Evolutionary conservation across 352 stramenopile genomes (phyloP).

Genomic region (Pythium oligandrum): DNA sequence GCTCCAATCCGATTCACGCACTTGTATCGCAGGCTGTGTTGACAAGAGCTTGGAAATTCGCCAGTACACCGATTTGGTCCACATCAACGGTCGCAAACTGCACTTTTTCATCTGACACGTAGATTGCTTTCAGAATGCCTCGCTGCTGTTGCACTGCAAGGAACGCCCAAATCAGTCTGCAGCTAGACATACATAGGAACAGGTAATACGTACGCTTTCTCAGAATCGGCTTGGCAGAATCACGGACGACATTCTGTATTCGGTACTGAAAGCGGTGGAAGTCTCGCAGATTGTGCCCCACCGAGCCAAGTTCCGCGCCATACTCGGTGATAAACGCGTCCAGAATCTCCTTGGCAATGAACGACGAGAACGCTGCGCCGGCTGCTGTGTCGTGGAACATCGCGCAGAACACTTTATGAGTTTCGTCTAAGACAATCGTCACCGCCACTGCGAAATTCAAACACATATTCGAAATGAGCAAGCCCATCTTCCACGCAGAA

Average conservation of each 20-base stretch:
- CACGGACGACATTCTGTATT: conserved; percentile 76
- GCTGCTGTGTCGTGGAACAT: conserved; percentile 88
- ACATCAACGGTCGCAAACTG: conserved; percentile 83
- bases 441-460: conserved; percentile 53
- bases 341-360: conserved; percentile 87
- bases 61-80: conserved; percentile 88
- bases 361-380: conserved; percentile 71
- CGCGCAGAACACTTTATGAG: conserved; percentile 89
- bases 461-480: not conserved
- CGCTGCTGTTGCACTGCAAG: conserved; percentile 79
- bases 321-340: conserved; percentile 79
- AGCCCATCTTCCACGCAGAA: not conserved
- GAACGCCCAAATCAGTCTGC: conserved; percentile 2
- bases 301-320: conserved; percentile 64
- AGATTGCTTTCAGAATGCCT: conserved; percentile 85
- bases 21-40: conserved; percentile 84
- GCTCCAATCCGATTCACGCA: conserved; percentile 22
- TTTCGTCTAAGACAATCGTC: conserved; percentile 86
- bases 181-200: conserved; percentile 1
- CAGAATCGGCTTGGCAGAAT: conserved; percentile 82
- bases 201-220: conserved; percentile 49
- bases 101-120: conserved; percentile 83
- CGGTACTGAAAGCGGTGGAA: conserved; percentile 89
- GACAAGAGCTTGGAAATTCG: conserved; percentile 86
- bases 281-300: conserved; percentile 88